Evolutionary conservation across 2,329 filamentous ascomycete species (phyloP).

Genomic region (Chalara sp.): DNA sequence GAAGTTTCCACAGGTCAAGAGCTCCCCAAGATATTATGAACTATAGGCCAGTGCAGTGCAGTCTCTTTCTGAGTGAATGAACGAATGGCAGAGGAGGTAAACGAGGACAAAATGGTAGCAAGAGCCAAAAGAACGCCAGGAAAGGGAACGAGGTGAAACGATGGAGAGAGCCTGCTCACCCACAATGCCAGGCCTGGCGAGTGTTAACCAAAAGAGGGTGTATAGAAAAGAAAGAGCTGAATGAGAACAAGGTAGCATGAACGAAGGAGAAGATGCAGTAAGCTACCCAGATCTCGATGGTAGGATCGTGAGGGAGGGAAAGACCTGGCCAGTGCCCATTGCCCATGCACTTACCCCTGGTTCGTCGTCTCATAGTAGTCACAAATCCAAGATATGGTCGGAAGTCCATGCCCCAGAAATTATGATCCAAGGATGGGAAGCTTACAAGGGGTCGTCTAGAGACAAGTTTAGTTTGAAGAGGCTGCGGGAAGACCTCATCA

Average conservation of each 20-base stretch:
- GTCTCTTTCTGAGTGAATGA: background rate
- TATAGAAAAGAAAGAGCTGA: too few relatives aligned
- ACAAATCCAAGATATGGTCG: too few relatives aligned
- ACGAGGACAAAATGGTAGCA: slow-evolving; percentile 6
- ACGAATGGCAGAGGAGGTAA: slow-evolving; percentile 5
- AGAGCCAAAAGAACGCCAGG: slow-evolving; percentile 19
- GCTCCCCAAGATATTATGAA: slow-evolving; percentile 8
- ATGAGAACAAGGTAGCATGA: too few relatives aligned
- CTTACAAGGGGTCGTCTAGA: background rate
- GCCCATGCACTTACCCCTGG: too few relatives aligned
- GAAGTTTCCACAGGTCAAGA: slow-evolving; percentile 14
- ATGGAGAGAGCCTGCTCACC: slow-evolving; percentile 11
- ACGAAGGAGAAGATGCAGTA: too few relatives aligned
- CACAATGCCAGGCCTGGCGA: background rate
- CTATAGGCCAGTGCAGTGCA: slow-evolving; percentile 10
- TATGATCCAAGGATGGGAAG: background rate
- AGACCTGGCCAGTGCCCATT: too few relatives aligned
- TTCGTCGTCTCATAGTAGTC: too few relatives aligned
- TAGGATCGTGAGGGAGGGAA: too few relatives aligned
- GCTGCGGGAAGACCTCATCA: slow-evolving; percentile 6
- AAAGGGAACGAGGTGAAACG: slow-evolving; percentile 19
- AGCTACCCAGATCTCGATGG: too few relatives aligned
- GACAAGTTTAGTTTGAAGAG: background rate
- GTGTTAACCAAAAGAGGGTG: too few relatives aligned
- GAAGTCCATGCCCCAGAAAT: too few relatives aligned